These are phyloP conservation scores for Pleurotus pulmonarius DNA, from an alignment of 768 basidiomycete species.

Conservation along the genomic window DNA sequence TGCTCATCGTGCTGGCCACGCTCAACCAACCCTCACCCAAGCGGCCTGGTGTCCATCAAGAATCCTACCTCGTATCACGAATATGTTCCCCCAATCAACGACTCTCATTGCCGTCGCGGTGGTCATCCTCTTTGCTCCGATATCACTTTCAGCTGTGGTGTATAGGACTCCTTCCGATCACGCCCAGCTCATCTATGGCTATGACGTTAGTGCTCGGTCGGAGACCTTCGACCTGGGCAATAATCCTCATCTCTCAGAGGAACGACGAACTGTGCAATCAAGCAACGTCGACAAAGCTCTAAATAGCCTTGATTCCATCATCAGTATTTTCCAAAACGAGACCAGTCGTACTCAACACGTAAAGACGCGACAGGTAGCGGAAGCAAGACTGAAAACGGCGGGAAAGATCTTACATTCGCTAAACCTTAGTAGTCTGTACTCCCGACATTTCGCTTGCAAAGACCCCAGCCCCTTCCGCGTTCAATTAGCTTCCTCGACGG, in stretches of 20 bases:
- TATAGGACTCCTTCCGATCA: not conserved
- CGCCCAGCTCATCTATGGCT: too few species aligned
- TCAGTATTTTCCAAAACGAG: too few species aligned
- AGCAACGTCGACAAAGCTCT: too few species aligned
- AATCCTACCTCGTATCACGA: not conserved
- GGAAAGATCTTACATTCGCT: not conserved
- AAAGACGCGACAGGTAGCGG: not conserved
- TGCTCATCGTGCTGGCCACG: conserved; percentile 2
- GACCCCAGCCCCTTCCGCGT: too few species aligned
- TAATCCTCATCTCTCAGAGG: too few species aligned
- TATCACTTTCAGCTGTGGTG: not conserved
- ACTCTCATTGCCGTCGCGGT: not conserved
- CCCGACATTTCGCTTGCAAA: too few species aligned
- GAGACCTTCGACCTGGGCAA: not conserved
- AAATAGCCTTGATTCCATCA: too few species aligned
- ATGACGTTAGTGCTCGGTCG: not conserved
- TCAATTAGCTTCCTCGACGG: too few species aligned
- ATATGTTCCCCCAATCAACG: not conserved
- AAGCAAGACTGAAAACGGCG: not conserved
- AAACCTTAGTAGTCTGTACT: not conserved
- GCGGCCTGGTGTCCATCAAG: conserved; percentile 1
- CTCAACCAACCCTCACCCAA: not conserved
- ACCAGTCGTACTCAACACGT: not conserved
- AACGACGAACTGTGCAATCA: too few species aligned
- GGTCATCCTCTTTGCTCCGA: not conserved